Evolutionary conservation across 1,284 basidiomycete genomes (phyloP), one percentile per base, ranked within the genome.

Genomic region (Ceratobasidium papillatum): DNA sequence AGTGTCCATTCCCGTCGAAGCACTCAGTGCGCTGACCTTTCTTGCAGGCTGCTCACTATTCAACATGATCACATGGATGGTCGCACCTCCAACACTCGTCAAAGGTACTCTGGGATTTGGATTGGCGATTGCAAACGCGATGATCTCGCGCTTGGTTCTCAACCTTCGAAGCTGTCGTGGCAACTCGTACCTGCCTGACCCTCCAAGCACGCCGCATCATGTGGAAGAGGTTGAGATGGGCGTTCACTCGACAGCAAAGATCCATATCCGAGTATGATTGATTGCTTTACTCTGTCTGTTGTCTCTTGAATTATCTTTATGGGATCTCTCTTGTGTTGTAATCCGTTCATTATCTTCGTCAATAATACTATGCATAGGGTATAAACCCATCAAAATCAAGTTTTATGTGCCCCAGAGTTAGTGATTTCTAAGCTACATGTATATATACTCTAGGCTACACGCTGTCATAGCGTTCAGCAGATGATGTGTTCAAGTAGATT

Each of bases 1-100:
- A 36, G 69, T 61, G 5, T 22, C 30, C 7, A 1, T 1, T 1
- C 52, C 17, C 32, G 22, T 27, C n/a, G 12, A 34, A 4, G 7
- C 22, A 27, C 51, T 7, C 3, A 52, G 7, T 17, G 5, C 51
- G 25, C 51, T 52, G 5, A 47, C 30, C 11, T 43, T 71, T 22
- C 22, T 71, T 34, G 12, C 54, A 54, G 56, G 27, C 34, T 76
- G 75, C 32, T 74, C 65, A 19, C 17, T 74, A 38, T 74, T 76
- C 38, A 76, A 76, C 49, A 76, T 76, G 34, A 45, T 74, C 32
- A 66, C 72, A 25, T 76, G 75, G 75, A 17, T 74, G 8, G 72
- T 52, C 30, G 63, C 74, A 32, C 75, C 72, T 8, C 66, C 75
- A 12, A 74, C 72, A 9, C 47, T 76, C n/a, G 71, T 76, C 36